These are phyloP conservation scores for Hylodesmum podocarpum DNA, from an alignment of 306 rosid genomes.

Conservation along the genomic window DNA sequence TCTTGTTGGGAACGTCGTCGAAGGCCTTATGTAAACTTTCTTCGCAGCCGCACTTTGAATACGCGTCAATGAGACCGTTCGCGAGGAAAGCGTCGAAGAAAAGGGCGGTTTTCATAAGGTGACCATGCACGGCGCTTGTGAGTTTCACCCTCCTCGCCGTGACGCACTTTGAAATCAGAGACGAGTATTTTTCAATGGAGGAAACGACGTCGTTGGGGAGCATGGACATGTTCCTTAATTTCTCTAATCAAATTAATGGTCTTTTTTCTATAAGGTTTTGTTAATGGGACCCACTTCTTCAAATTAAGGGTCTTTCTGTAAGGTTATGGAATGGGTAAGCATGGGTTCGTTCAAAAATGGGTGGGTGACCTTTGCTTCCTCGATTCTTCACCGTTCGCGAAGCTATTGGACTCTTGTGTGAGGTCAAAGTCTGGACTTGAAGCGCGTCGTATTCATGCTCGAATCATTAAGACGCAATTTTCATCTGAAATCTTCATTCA, in stretches of 20 bases:
- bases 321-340: conserved; percentile 42
- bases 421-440: conserved; percentile 31
- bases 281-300: conserved; percentile 1
- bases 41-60: conserved; percentile 48
- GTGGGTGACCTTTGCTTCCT: conserved; percentile 45
- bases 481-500: conserved; percentile 43
- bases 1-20: conserved; percentile 50
- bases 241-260: background rate
- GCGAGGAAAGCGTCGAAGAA: conserved; percentile 42
- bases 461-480: conserved; percentile 49
- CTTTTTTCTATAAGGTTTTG: background rate
- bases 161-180: conserved; percentile 43
- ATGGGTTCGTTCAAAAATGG: conserved; percentile 35
- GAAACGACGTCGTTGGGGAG: conserved; percentile 8
- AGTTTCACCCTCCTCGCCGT: conserved; percentile 37
- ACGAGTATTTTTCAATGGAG: conserved; percentile 30
- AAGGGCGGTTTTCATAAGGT: conserved; percentile 55
- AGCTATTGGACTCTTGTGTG: conserved; percentile 51
- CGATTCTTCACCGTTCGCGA: conserved; percentile 42
- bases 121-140: conserved; percentile 50
- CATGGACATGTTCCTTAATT: conserved; percentile 22
- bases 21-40: conserved; percentile 43
- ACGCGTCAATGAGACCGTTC: conserved; percentile 54
- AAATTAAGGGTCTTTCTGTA: conserved; percentile 23
- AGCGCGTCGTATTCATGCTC: conserved; percentile 39